phyloP scores from a whole-genome alignment of 495 filamentous ascomycete genomes.

The Neurospora sp. region DNA sequence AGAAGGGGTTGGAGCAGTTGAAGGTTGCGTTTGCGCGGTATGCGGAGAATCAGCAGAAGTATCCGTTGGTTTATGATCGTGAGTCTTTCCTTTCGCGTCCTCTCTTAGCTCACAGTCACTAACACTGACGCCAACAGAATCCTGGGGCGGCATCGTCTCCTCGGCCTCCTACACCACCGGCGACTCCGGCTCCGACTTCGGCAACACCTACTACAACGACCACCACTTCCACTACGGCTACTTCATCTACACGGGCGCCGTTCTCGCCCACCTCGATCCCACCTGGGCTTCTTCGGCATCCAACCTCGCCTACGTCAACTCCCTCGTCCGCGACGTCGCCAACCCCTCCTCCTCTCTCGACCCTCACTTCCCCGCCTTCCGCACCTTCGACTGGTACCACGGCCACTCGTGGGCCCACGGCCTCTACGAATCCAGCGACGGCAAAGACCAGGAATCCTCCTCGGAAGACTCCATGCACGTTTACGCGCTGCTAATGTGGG shows the following conservation, averaged over 20 bases:
- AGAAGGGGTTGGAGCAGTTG: slow-evolving; percentile 53
- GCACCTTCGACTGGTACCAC: slow-evolving; percentile 87
- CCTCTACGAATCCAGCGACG: slow-evolving; percentile 81
- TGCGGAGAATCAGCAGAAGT: slow-evolving; percentile 63
- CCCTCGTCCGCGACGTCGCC: slow-evolving; percentile 64
- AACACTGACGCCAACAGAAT: too few relatives aligned
- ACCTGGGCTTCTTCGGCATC: slow-evolving; percentile 59
- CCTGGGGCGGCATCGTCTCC: slow-evolving; percentile 82
- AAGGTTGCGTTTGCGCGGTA: slow-evolving; percentile 72
- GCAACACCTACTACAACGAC: slow-evolving; percentile 84
- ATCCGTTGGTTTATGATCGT: slow-evolving; percentile 71
- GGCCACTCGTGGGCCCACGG: slow-evolving; percentile 96
- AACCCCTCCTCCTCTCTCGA: slow-evolving; percentile 60
- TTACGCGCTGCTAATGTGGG: slow-evolving; percentile 95
- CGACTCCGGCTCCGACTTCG: slow-evolving; percentile 64
- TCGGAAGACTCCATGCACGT: slow-evolving; percentile 86
- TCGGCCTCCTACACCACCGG: slow-evolving; percentile 67
- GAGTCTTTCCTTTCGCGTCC: too few relatives aligned
- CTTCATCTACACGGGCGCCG: slow-evolving; percentile 80
- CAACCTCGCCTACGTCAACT: slow-evolving; percentile 65
- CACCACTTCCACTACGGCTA: slow-evolving; percentile 94
- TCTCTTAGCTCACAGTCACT: too few relatives aligned
- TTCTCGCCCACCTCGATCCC: slow-evolving; percentile 73
- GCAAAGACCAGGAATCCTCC: slow-evolving; percentile 86
- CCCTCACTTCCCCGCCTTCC: slow-evolving; percentile 72